These are phyloP conservation scores for Yamadazyma ubonensis DNA, from an alignment of 805 yeast genomes.

Conservation along the genomic window DNA sequence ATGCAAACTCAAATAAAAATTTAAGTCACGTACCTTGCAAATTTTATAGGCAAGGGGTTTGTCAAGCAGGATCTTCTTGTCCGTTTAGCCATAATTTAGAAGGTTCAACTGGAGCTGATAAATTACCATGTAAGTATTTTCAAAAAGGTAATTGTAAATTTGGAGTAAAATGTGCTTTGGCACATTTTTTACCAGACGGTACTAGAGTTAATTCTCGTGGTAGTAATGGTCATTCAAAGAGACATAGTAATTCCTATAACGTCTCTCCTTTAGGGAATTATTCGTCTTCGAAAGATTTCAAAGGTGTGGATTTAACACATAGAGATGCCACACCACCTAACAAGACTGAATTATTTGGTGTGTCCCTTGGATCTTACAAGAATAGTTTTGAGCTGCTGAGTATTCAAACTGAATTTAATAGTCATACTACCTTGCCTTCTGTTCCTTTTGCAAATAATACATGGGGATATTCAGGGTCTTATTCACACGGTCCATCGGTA, in stretches of 20 bases:
- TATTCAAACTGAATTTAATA: constrained; percentile 1
- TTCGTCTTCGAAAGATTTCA: background rate
- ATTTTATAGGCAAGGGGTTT: constrained; percentile 85
- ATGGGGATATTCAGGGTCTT: constrained; percentile 1
- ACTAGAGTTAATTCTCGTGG: constrained; percentile 61
- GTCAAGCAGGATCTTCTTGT: constrained; percentile 92
- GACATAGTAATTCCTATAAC: too few species aligned
- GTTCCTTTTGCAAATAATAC: background rate
- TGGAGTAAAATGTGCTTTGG: constrained; percentile 91
- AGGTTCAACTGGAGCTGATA: constrained; percentile 48
- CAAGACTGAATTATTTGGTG: too few species aligned
- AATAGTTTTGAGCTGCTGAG: too few species aligned
- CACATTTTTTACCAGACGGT: constrained; percentile 88
- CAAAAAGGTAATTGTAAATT: constrained; percentile 97
- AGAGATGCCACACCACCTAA: too few species aligned
- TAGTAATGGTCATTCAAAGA: background rate
- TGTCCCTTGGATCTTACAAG: too few species aligned
- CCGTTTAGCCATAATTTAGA: constrained; percentile 84
- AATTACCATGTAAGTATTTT: constrained; percentile 84
- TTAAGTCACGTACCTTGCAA: constrained; percentile 96
- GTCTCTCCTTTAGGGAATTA: background rate
- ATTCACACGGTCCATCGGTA: constrained; percentile 1
- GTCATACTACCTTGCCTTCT: background rate
- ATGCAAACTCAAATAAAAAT: constrained; percentile 39
- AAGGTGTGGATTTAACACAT: background rate